Conservation (phyloP, 768 basidiomycete species). For the Fomitopsis pulvina region DNA sequence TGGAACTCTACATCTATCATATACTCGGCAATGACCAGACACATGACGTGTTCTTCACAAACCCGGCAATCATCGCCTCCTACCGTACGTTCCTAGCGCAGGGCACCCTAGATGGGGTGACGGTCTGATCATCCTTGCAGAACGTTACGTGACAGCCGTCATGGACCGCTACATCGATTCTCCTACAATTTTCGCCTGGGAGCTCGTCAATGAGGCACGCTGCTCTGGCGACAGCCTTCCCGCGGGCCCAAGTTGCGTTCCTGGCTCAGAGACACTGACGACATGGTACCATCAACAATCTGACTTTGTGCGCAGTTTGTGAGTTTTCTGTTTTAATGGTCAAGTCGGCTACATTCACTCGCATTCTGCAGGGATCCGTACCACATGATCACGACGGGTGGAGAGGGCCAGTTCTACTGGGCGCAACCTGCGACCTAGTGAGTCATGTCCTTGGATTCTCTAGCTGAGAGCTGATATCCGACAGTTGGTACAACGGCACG, state of each 20-base stretch:
- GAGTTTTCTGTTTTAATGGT: too few relatives aligned
- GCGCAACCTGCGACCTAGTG: constrained; percentile 32
- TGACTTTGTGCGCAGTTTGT: constrained; percentile 46
- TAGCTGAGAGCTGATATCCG: not conserved
- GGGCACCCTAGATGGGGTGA: not conserved
- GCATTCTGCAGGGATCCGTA: constrained; percentile 35
- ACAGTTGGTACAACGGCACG: constrained; percentile 35
- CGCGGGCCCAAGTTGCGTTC: constrained; percentile 39
- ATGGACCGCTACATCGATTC: constrained; percentile 25
- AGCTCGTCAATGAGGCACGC: constrained; percentile 50
- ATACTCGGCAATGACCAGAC: constrained; percentile 17
- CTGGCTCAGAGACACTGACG: constrained; percentile 37
- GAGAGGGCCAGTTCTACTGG: constrained; percentile 53
- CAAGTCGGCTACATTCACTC: too few relatives aligned
- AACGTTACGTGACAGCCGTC: constrained; percentile 24
- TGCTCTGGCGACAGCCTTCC: constrained; percentile 45
- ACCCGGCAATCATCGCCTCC: constrained; percentile 20
- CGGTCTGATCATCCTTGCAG: constrained; percentile 4
- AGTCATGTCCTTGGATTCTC: not conserved
- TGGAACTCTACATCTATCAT: constrained; percentile 26
- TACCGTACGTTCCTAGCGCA: constrained; percentile 20
- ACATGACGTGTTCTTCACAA: constrained; percentile 27
- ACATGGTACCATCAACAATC: constrained; percentile 49
- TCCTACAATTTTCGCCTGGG: constrained; percentile 26
- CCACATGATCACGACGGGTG: constrained; percentile 50